Percentiles rank a stretch among this genome's conserved stretches.
These are phyloP conservation scores for Cyberlindnera bimundalis DNA, from an alignment of 805 yeast genomes.

Conservation along the genomic window DNA sequence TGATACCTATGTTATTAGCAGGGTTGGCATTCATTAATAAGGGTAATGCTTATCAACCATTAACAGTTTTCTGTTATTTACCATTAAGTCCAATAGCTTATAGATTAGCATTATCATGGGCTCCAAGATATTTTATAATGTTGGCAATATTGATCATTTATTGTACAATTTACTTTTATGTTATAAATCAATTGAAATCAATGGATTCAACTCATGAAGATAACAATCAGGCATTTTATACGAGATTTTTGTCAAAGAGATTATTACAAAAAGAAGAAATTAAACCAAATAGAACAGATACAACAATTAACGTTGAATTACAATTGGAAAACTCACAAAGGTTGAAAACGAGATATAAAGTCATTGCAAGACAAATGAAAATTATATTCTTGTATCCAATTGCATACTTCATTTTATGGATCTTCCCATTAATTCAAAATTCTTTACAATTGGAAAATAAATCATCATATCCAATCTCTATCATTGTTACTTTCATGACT, in stretches of 20 bases:
- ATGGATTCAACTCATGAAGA: slow-evolving; percentile 16
- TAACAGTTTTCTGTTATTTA: slow-evolving; percentile 75
- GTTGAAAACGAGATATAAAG: slow-evolving; percentile 59
- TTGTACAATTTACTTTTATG: slow-evolving; percentile 67
- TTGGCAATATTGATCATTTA: slow-evolving; percentile 62
- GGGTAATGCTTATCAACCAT: slow-evolving; percentile 52
- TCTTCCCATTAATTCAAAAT: slow-evolving; percentile 70
- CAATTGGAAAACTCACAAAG: slow-evolving; percentile 29
- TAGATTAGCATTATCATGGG: slow-evolving; percentile 73
- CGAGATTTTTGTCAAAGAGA: too few species aligned
- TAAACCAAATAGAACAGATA: slow-evolving; percentile 8
- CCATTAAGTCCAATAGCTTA: slow-evolving; percentile 74
- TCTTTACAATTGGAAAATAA: slow-evolving; percentile 48
- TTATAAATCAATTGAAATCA: slow-evolving; percentile 44
- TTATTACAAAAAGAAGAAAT: not conserved
- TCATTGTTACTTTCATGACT: slow-evolving; percentile 70
- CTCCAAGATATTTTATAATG: slow-evolving; percentile 69
- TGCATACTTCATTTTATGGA: slow-evolving; percentile 78
- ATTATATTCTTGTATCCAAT: slow-evolving; percentile 81
- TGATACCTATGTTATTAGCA: slow-evolving; percentile 66
- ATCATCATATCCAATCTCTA: slow-evolving; percentile 59
- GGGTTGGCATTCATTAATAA: slow-evolving; percentile 61
- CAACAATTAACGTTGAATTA: slow-evolving; percentile 21
- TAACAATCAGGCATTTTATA: too few species aligned
- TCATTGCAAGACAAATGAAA: slow-evolving; percentile 74